Conservation (phyloP, 2,329 filamentous ascomycete genomes). For the Exophiala dermatitidis region DNA sequence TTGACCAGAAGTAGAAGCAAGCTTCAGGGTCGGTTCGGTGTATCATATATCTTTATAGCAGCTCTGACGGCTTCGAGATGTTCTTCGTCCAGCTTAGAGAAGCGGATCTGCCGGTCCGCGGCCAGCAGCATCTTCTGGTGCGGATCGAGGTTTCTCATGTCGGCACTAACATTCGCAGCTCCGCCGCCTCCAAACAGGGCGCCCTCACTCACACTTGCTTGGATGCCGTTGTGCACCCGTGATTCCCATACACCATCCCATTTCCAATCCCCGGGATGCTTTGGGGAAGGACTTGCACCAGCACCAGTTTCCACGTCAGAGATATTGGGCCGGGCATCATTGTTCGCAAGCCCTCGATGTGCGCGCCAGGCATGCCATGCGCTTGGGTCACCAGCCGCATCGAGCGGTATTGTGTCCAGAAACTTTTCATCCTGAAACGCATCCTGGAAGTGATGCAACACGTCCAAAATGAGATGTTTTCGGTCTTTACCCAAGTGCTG, state of each 20-base stretch:
- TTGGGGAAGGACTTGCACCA: conserved; percentile 19
- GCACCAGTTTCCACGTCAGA: conserved; percentile 14
- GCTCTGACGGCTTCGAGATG: conserved; percentile 48
- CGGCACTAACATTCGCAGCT: conserved; percentile 32
- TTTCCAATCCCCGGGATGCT: conserved; percentile 77
- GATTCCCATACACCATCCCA: conserved; percentile 98
- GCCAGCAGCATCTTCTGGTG: conserved; percentile 9
- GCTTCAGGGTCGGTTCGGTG: conserved; percentile 32
- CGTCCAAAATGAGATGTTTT: conserved; percentile 7
- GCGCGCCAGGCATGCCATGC: conserved; percentile 92
- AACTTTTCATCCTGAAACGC: conserved; percentile 72
- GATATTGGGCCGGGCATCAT: conserved; percentile 3
- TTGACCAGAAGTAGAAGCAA: neutral
- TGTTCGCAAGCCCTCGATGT: conserved; percentile 48
- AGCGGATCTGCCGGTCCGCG: conserved; percentile 50
- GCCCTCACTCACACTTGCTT: conserved; percentile 68
- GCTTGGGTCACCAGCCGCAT: conserved; percentile 79
- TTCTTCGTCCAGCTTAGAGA: conserved; percentile 55
- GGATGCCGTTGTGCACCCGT: conserved; percentile 71
- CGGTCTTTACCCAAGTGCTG: neutral
- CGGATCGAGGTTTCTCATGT: conserved; percentile 6
- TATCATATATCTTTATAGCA: conserved; percentile 5
- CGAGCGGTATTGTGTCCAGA: conserved; percentile 69
- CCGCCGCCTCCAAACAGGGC: conserved; percentile 79
- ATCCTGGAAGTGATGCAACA: conserved; percentile 68